Conservation (phyloP, 2,329 filamentous ascomycete genomes). For the Xylariaceae sp. region DNA sequence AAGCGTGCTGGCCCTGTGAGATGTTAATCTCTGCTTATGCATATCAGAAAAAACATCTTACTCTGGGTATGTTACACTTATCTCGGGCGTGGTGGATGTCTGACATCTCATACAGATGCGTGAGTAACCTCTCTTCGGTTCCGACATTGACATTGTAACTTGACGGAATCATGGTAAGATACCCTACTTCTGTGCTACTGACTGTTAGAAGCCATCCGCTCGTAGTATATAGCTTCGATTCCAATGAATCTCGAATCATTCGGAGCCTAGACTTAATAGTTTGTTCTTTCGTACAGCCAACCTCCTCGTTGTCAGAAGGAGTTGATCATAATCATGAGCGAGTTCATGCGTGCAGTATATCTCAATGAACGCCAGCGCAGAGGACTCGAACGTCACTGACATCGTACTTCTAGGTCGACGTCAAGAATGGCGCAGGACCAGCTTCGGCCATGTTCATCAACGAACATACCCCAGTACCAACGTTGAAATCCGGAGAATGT, state of each 20-base stretch:
- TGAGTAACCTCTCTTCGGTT: too few relatives aligned
- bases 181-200: too few relatives aligned
- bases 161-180: too few relatives aligned
- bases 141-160: too few relatives aligned
- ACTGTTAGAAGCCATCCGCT: too few relatives aligned
- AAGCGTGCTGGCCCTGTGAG: too few relatives aligned
- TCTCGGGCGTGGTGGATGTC: too few relatives aligned
- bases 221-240: not conserved
- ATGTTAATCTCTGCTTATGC: too few relatives aligned
- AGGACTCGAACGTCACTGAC: not conserved
- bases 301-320: not conserved
- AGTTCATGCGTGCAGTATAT: not conserved
- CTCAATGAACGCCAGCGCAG: not conserved
- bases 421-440: slow-evolving; percentile 1
- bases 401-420: not conserved
- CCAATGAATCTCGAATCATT: not conserved
- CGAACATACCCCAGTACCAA: slow-evolving; percentile 1
- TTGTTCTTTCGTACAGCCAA: not conserved
- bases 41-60: too few relatives aligned
- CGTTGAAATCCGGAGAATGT: not conserved
- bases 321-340: not conserved
- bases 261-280: not conserved
- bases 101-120: too few relatives aligned
- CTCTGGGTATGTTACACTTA: too few relatives aligned
- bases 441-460: slow-evolving; percentile 4